phyloP scores from a whole-genome alignment of 306 rosid species.

The Potentilla sterilis region DNA sequence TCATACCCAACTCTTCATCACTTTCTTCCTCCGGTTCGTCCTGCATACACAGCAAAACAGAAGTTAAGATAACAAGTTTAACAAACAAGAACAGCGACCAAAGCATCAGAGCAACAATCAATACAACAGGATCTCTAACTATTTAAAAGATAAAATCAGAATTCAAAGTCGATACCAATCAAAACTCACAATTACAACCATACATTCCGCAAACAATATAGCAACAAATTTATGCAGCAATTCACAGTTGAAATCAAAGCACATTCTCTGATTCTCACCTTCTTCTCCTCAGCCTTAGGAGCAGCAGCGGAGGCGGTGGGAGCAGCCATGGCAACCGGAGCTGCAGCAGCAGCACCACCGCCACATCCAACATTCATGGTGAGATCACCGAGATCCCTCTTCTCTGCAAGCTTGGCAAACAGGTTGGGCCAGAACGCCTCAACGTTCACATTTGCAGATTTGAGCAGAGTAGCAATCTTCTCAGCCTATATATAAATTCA shows the following conservation, averaged over 20 bases:
- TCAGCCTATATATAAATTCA: conserved; percentile 38
- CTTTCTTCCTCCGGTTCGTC: conserved; percentile 68
- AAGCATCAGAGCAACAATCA: background rate
- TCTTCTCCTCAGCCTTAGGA: conserved; percentile 58
- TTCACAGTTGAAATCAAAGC: background rate
- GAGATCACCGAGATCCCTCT: conserved; percentile 56
- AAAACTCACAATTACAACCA: background rate
- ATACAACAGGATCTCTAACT: background rate
- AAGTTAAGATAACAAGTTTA: background rate
- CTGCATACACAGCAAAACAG: conserved; percentile 34
- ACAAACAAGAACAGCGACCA: background rate
- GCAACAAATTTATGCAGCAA: no score
- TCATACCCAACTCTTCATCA: conserved; percentile 58
- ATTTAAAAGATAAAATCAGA: no score
- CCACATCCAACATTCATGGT: conserved; percentile 48
- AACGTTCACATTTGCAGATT: conserved; percentile 46
- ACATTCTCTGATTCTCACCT: conserved; percentile 34
- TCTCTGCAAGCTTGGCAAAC: conserved; percentile 68
- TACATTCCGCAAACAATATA: no score
- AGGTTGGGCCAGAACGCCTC: conserved; percentile 77
- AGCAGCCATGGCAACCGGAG: conserved; percentile 39
- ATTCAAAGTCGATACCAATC: no score
- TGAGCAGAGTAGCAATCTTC: conserved; percentile 55
- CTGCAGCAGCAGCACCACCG: conserved; percentile 39
- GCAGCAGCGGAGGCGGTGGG: conserved; percentile 35